Base-by-base conservation (phyloP, 345 rosid genomes). In the Brassica incana region DNA sequence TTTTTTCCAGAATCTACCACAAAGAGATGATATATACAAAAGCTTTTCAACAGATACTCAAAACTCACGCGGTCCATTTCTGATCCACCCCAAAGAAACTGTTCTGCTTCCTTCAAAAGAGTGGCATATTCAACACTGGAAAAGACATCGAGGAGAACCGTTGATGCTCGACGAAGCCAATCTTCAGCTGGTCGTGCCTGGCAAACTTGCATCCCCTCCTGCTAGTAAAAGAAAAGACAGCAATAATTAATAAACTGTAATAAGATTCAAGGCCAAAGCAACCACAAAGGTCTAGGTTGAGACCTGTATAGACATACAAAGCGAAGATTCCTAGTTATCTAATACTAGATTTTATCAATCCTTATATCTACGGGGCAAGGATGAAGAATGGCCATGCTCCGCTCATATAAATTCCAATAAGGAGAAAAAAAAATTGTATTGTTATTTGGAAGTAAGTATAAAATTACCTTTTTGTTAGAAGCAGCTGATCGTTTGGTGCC, bases 1-100 rank as follows among this genome's bases (percentile, higher is more conserved):
- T 67, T 6, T 66, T 25, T 56, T 23, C 45, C 72, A 80, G 36
- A 80, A 64, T 68, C 75, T 16, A 69, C 60, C 61, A 2, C 29
- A 74, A 36, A 62, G 75, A 52, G 33, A 58, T 35, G 33, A 58
- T 35, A 80, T 23, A 80, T 48, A 58, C 36, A 65, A 40, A 58
- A 74, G 45, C 71, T 54, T 67, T 60, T 58, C n/a, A 75, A 67
- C 16, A n/a, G 71, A 71, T 75, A 67, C 60, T 67, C 30, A 27
- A 77, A 79, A 79, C 97, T 91, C 79, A 95, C 99, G 59, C 82
- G 59, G 86, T 95, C 90, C 94, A 95, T 87, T 82, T 91, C 99
- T 79, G 85, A 79, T 84, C 97, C 99, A 83, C 89, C 99, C 97
- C 99, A 95, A 72, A 95, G 92, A 91, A 92, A 95, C 81, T 95